phyloP scores from a whole-genome alignment of 2,329 filamentous ascomycete genomes.

The Ambrosiella xylebori region DNA sequence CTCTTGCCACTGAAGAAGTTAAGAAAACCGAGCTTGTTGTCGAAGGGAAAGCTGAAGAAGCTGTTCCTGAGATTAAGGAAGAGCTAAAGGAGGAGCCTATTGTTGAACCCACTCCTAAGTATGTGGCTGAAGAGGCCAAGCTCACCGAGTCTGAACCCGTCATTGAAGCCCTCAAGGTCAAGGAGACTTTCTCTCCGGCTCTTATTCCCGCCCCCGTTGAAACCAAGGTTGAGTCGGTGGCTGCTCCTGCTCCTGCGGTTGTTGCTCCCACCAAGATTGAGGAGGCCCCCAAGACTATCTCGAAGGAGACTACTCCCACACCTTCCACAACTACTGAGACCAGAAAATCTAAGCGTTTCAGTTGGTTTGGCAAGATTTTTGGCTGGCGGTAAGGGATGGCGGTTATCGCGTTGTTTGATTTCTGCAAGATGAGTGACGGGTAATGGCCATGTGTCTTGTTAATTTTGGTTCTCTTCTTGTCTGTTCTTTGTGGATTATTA shows the following conservation, averaged over 20 bases:
- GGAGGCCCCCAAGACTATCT: slow-evolving; percentile 3
- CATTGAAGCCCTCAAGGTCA: slow-evolving; percentile 10
- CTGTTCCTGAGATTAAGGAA: slow-evolving; percentile 12
- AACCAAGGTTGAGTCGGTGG: slow-evolving; percentile 1
- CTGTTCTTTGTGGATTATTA: not conserved
- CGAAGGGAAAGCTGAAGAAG: slow-evolving; percentile 11
- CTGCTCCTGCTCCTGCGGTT: not conserved
- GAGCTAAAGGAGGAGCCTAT: slow-evolving; percentile 11
- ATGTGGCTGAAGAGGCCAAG: slow-evolving; percentile 13
- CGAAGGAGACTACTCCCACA: slow-evolving; percentile 3
- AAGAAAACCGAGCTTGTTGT: slow-evolving; percentile 14
- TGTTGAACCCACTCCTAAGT: slow-evolving; percentile 11
- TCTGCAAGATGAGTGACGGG: too few relatives aligned
- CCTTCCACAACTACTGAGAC: not conserved
- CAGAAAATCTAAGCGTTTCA: slow-evolving; percentile 11
- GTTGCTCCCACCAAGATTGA: slow-evolving; percentile 2
- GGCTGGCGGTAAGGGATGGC: slow-evolving; percentile 8
- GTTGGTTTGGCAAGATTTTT: slow-evolving; percentile 11
- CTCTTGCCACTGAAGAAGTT: slow-evolving; percentile 13
- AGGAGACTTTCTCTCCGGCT: slow-evolving; percentile 3
- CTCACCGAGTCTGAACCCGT: slow-evolving; percentile 7
- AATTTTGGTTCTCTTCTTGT: not conserved
- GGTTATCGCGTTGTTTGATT: not conserved
- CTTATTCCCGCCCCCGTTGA: slow-evolving; percentile 2
- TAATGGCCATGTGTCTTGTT: slow-evolving; percentile 3